These are phyloP conservation scores for Calonectria naviculata DNA, from an alignment of 2,329 filamentous ascomycete genomes.

Conservation along the genomic window DNA sequence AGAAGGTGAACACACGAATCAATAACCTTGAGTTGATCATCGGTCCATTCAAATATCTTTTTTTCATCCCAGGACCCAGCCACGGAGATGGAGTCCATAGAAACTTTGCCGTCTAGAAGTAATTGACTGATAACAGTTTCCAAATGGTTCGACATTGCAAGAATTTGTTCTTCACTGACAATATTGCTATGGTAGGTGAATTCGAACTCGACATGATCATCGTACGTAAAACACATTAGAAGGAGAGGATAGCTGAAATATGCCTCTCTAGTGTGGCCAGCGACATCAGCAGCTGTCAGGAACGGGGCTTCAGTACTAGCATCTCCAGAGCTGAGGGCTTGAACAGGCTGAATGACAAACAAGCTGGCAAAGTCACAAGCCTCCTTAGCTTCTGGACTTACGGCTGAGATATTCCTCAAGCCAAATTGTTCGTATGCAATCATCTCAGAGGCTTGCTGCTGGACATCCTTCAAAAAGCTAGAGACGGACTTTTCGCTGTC, in stretches of 20 bases:
- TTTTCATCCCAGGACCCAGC: not conserved
- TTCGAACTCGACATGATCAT: conserved; percentile 1
- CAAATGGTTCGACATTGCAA: not conserved
- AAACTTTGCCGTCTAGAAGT: not conserved
- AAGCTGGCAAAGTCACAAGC: not conserved
- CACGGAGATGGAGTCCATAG: not conserved
- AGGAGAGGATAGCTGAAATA: conserved; percentile 3
- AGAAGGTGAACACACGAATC: not conserved
- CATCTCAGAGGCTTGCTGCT: not conserved
- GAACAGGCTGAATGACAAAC: not conserved
- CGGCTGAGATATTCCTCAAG: not conserved
- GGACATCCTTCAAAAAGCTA: not conserved
- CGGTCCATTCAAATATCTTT: not conserved
- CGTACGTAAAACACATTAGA: not conserved
- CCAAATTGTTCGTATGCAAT: not conserved
- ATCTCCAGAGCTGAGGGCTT: not conserved
- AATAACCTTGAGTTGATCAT: not conserved
- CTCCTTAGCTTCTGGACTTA: not conserved
- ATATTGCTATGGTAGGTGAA: not conserved
- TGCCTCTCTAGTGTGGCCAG: not conserved
- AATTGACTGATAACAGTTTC: not conserved
- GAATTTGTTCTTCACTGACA: not conserved
- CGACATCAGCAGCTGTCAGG: not conserved
- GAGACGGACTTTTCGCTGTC: not conserved
- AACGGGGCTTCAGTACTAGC: not conserved